These are phyloP conservation scores for Aciculoconidium aculeatum DNA, from an alignment of 805 yeast genomes.

Conservation along the genomic window DNA sequence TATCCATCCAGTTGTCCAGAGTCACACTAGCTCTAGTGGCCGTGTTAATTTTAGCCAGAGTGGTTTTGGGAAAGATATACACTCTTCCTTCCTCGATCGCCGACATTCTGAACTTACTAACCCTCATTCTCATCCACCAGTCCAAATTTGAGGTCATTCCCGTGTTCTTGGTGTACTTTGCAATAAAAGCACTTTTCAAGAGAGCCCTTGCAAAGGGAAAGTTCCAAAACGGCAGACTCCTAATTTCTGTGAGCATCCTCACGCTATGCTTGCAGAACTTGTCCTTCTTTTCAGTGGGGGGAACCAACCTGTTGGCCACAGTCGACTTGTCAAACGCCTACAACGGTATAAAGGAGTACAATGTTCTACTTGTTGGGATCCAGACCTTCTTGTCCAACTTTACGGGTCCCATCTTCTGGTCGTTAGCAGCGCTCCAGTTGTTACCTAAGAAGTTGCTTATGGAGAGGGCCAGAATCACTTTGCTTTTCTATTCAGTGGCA, in stretches of 20 bases:
- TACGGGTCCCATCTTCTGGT: constrained; percentile 82
- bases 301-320: constrained; percentile 87
- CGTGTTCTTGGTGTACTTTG: constrained; percentile 35
- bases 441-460: constrained; percentile 30
- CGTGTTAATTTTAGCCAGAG: constrained; percentile 26
- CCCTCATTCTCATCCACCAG: constrained; percentile 48
- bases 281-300: constrained; percentile 81
- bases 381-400: constrained; percentile 81
- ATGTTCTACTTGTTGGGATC: constrained; percentile 64
- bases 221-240: constrained; percentile 6
- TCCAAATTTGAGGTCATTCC: constrained; percentile 53
- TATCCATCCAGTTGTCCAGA: constrained; percentile 22
- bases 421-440: constrained; percentile 38
- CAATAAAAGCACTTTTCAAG: constrained; percentile 15
- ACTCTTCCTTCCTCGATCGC: constrained; percentile 24
- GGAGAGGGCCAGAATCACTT: constrained; percentile 29
- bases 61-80: constrained; percentile 16
- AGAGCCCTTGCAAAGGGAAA: constrained; percentile 5
- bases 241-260: constrained; percentile 25
- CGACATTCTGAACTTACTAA: constrained; percentile 29
- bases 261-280: constrained; percentile 61
- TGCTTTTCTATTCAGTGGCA: constrained; percentile 54
- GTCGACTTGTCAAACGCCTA: constrained; percentile 89
- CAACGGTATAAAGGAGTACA: constrained; percentile 74
- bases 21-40: constrained; percentile 20